These are phyloP conservation scores for Trichoderma sp. DNA, from an alignment of 2,329 filamentous ascomycete genomes.

Conservation along the genomic window DNA sequence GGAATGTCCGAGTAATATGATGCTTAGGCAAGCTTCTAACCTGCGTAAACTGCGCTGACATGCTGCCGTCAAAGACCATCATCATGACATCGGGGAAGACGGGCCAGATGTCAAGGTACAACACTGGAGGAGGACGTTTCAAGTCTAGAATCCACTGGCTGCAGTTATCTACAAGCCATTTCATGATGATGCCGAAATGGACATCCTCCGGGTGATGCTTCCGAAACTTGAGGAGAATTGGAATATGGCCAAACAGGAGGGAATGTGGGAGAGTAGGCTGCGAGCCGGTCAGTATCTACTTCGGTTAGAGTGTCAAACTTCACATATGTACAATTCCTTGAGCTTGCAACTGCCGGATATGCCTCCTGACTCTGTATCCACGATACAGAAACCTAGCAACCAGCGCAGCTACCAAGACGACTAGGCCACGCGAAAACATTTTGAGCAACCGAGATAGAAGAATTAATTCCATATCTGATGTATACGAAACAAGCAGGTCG, in stretches of 20 bases:
- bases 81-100: not conserved
- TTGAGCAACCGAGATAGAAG: not conserved
- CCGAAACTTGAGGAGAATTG: not conserved
- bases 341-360: not conserved
- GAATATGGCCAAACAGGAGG: not conserved
- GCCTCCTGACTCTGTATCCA: not conserved
- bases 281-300: not conserved
- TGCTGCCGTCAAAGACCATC: not conserved
- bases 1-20: not conserved
- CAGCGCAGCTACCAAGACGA: not conserved
- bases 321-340: not conserved
- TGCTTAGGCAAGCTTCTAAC: not conserved
- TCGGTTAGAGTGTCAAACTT: not conserved
- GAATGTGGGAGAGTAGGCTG: not conserved
- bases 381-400: not conserved
- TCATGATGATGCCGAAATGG: not conserved
- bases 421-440: not conserved
- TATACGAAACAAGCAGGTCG: not conserved
- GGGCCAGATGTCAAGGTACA: slow-evolving; percentile 1
- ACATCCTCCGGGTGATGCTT: not conserved
- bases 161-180: not conserved
- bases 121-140: not conserved
- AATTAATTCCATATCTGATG: not conserved
- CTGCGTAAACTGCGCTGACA: not conserved
- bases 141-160: not conserved